A percentile compares a stretch with the other conserved stretches of the same genome.
phyloP scores from a whole-genome alignment of 257 asterid genomes.

The Jacaranda mimosifolia region DNA sequence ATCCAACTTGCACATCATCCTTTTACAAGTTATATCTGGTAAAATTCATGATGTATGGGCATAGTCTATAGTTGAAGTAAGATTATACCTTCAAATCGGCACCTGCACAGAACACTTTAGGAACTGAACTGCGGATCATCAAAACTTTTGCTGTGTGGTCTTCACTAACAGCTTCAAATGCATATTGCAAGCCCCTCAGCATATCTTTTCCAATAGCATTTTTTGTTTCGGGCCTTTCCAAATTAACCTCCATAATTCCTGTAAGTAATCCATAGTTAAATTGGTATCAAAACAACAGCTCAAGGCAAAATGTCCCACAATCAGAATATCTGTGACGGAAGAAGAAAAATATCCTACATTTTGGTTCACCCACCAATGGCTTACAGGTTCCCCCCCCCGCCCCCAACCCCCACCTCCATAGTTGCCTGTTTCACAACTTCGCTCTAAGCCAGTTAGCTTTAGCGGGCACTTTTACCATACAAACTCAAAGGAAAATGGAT shows the following conservation, averaged over 20 bases:
- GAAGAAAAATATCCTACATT: not conserved
- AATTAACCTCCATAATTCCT: constrained; percentile 85
- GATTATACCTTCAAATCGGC: constrained; percentile 90
- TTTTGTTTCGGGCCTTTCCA: constrained; percentile 82
- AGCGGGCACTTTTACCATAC: not conserved
- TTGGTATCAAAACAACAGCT: constrained; percentile 15
- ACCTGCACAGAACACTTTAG: constrained; percentile 89
- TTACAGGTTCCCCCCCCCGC: not conserved
- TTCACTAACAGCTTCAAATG: constrained; percentile 65
- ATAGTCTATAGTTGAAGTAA: not conserved
- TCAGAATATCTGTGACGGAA: constrained; percentile 7
- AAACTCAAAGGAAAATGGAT: not conserved
- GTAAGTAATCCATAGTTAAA: constrained; percentile 35
- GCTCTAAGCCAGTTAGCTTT: not conserved
- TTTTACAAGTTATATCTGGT: constrained; percentile 12
- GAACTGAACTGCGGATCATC: constrained; percentile 87
- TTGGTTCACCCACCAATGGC: not conserved
- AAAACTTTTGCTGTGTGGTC: constrained; percentile 68
- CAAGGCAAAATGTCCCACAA: constrained; percentile 21
- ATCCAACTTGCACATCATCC: not conserved
- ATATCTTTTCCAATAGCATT: constrained; percentile 90
- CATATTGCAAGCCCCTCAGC: constrained; percentile 69
- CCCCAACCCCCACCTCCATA: not conserved
- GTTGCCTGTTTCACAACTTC: too few relatives aligned
- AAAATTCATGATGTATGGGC: constrained; percentile 21